Evolutionary conservation across 371 early-diverging fungal genomes (phyloP), one percentile per base, ranked within the genome.

Genomic region (Rhizopus arrhizus): DNA sequence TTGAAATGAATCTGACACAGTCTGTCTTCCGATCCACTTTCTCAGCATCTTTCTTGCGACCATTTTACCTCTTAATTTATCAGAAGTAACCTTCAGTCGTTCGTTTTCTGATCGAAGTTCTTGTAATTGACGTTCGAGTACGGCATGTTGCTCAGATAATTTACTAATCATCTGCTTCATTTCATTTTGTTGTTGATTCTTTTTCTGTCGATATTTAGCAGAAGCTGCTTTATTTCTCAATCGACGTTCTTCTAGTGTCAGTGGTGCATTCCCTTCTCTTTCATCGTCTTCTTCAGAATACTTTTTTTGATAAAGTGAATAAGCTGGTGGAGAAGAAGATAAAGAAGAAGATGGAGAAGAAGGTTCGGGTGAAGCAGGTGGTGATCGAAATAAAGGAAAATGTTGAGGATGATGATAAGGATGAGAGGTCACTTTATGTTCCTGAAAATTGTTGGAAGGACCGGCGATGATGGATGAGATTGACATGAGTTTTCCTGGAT

Each of bases 121-220:
- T 41, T 82, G 74, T 35, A 86, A 47, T 53, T 85, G 85, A 16
- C 85, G 68, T 22, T 69, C 65, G 5, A 86, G 45, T 0, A 84
- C 70, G 29, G 77, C 78, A 65, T 82, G 82, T 52, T 85, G 77
- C 34, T 84, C 82, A 15, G 78, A 75, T 11, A 85, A 59, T 2
- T 53, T 49, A 6, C 65, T 54, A 55, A 86, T 86, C 72, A 74
- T 79, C 3, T 71, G 54, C 28, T 77, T 62, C 87, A 86, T 86
- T 56, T 86, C 87, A 16, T 79, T 75, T 42, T 84, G 84, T 47
- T 84, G 84, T 48, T 75, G 72, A 42, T 84, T 85, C 60, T 86
- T 86, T 61, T 86, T 86, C 59, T 83, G 82, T 6, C 87, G 73
- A 56, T 86, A 86, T 59, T 86, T 86, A 4, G 87, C 87, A 0